These are phyloP conservation scores for Chlorella sp. DNA, from an alignment of 139 green algal species.

Conservation along the genomic window DNA sequence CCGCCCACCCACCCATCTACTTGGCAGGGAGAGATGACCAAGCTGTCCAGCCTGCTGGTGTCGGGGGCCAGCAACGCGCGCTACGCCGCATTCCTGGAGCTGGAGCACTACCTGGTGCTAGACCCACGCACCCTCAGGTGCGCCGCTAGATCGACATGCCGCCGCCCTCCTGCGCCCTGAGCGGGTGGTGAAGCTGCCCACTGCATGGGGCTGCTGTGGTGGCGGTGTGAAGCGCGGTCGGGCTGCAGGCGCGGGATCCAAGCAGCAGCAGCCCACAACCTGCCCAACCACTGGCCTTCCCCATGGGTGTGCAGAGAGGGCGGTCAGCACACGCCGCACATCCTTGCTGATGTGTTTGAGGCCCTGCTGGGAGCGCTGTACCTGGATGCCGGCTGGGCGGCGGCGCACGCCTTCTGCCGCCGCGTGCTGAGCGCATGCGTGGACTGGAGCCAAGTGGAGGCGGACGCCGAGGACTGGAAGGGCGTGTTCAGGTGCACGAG, in stretches of 20 bases:
- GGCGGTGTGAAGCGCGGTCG: too few species aligned
- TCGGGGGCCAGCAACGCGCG: conserved; percentile 2
- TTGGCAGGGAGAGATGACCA: conserved; percentile 34
- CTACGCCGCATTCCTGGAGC: conserved; percentile 26
- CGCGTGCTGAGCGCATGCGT: conserved; percentile 24
- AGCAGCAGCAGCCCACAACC: too few species aligned
- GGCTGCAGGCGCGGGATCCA: too few species aligned
- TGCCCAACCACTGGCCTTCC: too few species aligned
- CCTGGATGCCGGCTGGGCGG: conserved; percentile 30
- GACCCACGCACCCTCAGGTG: conserved; percentile 27
- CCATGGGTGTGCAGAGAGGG: not conserved
- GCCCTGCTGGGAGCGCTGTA: conserved; percentile 57
- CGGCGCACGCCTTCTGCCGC: conserved; percentile 29
- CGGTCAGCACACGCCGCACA: not conserved
- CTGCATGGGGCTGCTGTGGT: too few species aligned
- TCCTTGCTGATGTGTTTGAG: conserved; percentile 59
- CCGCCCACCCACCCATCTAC: not conserved
- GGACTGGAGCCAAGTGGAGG: conserved; percentile 28
- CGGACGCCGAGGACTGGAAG: conserved; percentile 6
- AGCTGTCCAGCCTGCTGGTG: conserved; percentile 25
- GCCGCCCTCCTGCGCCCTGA: too few species aligned
- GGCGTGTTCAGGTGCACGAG: conserved; percentile 9
- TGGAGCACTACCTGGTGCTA: conserved; percentile 40
- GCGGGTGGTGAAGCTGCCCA: too few species aligned
- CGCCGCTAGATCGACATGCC: not conserved